Conservation (phyloP, 2,329 filamentous ascomycete genomes). For the Fusarium falciforme region DNA sequence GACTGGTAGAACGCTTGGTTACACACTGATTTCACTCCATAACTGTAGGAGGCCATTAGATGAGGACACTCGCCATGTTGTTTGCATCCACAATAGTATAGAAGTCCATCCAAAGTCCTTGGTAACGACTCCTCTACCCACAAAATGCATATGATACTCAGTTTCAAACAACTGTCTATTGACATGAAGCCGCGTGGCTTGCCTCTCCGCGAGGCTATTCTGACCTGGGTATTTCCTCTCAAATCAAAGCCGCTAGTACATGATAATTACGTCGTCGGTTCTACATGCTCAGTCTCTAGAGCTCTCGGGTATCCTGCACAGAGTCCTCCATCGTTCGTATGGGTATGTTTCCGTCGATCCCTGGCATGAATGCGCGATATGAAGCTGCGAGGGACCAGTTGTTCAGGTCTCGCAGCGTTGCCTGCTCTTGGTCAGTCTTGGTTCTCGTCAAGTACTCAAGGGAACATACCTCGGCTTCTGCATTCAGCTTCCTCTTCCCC, state of each 20-base stretch:
- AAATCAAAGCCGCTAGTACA: not conserved
- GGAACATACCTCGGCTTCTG: constrained; percentile 12
- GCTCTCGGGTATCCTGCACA: not conserved
- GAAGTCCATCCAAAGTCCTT: not conserved
- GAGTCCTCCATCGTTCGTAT: constrained; percentile 3
- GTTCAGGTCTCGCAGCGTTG: not conserved
- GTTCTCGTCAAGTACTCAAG: not conserved
- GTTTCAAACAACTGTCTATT: not conserved
- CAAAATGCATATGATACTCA: not conserved
- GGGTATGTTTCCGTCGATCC: constrained; percentile 25
- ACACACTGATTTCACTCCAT: too few relatives aligned
- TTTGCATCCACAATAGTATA: not conserved
- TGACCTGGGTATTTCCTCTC: not conserved
- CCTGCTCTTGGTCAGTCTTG: not conserved
- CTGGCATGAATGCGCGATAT: constrained; percentile 17
- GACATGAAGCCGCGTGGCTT: not conserved
- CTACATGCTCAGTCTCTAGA: not conserved
- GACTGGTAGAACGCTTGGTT: not conserved
- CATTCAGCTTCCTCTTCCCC: not conserved
- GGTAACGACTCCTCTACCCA: not conserved
- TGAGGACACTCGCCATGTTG: not conserved
- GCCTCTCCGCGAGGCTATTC: not conserved
- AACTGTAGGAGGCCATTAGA: not conserved
- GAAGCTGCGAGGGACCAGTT: constrained; percentile 25
- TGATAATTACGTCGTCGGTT: not conserved